phyloP scores from a whole-genome alignment of 768 basidiomycete genomes.

The Lactarius pseudohatsudake region DNA sequence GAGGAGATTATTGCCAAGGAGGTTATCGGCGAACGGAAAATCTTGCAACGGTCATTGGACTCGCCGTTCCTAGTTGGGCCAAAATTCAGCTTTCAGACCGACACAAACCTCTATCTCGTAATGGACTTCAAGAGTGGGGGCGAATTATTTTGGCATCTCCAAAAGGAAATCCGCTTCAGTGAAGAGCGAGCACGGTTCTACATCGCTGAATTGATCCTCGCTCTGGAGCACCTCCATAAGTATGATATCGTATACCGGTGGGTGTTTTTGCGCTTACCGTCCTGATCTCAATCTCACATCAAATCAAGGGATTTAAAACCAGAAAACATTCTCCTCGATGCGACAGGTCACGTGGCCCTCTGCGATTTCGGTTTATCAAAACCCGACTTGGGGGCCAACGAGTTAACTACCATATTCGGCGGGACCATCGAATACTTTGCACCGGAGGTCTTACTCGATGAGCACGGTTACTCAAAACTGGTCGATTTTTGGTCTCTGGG shows the following conservation, averaged over 20 bases:
- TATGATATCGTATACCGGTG: conserved; percentile 93
- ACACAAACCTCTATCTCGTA: conserved; percentile 90
- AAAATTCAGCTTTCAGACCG: conserved; percentile 98
- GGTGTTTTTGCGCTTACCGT: conserved; percentile 39
- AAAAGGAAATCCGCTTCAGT: conserved; percentile 89
- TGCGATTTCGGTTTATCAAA: conserved; percentile 99
- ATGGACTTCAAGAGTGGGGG: conserved; percentile 99
- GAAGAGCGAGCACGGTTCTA: conserved; percentile 97
- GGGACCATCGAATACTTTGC: conserved; percentile 99
- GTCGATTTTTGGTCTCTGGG: conserved; percentile 99
- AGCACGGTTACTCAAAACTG: conserved; percentile 96
- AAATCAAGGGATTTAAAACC: conserved; percentile 85
- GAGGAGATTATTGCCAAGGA: conserved; percentile 99
- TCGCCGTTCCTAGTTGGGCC: conserved; percentile 97
- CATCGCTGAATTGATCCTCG: conserved; percentile 92
- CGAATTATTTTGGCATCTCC: conserved; percentile 97
- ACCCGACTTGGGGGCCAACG: conserved; percentile 87
- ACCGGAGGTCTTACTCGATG: conserved; percentile 95
- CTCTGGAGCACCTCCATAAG: conserved; percentile 95
- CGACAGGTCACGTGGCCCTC: conserved; percentile 96
- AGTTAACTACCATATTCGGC: conserved; percentile 98
- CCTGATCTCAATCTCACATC: not conserved
- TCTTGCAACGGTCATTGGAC: conserved; percentile 88
- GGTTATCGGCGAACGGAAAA: conserved; percentile 98
- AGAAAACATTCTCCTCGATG: conserved; percentile 97